A percentile compares a stretch with the other conserved stretches of the same genome.
phyloP scores from a whole-genome alignment of 2,329 filamentous ascomycete species.

The Graphilbum ipis-grandicollis region DNA sequence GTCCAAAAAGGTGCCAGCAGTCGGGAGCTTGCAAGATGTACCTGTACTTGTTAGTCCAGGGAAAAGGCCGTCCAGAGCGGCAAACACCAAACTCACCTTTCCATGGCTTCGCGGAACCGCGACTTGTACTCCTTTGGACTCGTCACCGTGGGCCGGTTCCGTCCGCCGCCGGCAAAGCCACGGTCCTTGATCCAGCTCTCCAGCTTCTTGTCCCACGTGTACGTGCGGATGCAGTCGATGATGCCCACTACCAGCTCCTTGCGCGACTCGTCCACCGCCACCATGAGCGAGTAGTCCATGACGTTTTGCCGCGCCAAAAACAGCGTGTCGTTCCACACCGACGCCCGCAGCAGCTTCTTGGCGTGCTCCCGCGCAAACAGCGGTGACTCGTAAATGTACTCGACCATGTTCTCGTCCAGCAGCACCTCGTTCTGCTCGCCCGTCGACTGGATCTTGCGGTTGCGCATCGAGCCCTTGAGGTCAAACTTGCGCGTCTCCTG shows the following conservation, averaged over 20 bases:
- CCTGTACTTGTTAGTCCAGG: constrained; percentile 10
- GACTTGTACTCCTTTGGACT: constrained; percentile 96
- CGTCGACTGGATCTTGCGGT: constrained; percentile 90
- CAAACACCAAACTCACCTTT: no score
- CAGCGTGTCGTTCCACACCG: constrained; percentile 93
- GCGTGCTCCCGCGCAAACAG: constrained; percentile 91
- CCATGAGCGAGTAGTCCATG: constrained; percentile 99
- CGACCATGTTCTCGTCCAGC: constrained; percentile 95
- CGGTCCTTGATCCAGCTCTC: constrained; percentile 99
- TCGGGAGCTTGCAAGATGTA: constrained; percentile 62
- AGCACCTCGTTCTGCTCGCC: constrained; percentile 94
- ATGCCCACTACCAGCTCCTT: constrained; percentile 94
- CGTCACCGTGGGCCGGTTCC: constrained; percentile 83
- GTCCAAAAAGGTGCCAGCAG: constrained; percentile 54
- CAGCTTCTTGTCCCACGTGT: constrained; percentile 99
- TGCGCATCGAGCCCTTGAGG: constrained; percentile 95
- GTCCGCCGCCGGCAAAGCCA: constrained; percentile 58
- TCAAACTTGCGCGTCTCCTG: constrained; percentile 82
- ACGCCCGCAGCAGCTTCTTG: constrained; percentile 79
- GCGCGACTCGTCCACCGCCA: constrained; percentile 77
- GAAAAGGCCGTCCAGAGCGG: no score
- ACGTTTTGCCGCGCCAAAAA: constrained; percentile 91
- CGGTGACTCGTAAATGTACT: constrained; percentile 95
- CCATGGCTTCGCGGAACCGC: constrained; percentile 87
- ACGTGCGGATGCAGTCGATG: constrained; percentile 95